Conservation (phyloP, 768 basidiomycete genomes). For the Cantharellus cinnabarinus region DNA sequence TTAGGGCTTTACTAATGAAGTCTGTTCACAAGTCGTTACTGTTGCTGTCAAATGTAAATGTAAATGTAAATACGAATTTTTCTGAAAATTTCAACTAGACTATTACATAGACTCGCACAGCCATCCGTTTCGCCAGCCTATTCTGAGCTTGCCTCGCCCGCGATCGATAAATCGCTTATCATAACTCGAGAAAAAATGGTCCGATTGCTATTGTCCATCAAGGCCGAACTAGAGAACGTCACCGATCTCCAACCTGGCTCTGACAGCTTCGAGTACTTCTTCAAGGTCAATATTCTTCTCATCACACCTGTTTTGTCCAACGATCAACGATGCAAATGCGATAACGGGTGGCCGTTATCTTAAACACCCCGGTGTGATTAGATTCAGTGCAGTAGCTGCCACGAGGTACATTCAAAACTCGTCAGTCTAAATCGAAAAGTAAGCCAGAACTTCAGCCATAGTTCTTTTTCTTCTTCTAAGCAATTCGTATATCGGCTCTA, state of each 20-base stretch:
- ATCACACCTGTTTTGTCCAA: neutral
- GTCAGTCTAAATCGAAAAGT: conserved; percentile 56
- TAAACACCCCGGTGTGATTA: conserved; percentile 9
- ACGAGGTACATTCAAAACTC: conserved; percentile 52
- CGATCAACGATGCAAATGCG: neutral
- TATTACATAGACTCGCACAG: too few species aligned
- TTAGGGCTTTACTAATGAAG: too few species aligned
- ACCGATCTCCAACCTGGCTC: conserved; percentile 44
- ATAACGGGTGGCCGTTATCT: neutral
- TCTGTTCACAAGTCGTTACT: too few species aligned
- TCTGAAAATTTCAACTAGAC: too few species aligned
- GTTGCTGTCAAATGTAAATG: too few species aligned
- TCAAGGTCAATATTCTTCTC: conserved; percentile 28
- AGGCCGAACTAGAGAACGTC: conserved; percentile 61
- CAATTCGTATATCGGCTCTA: conserved; percentile 13
- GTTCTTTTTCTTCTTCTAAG: neutral
- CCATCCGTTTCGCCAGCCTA: too few species aligned
- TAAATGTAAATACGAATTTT: too few species aligned
- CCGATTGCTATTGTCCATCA: conserved; percentile 10
- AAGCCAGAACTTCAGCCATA: conserved; percentile 2
- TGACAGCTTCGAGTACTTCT: conserved; percentile 60
- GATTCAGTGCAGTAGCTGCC: conserved; percentile 67
- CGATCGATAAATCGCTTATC: too few species aligned
- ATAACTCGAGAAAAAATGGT: neutral
- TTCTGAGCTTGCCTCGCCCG: too few species aligned